Evolutionary conservation across 768 basidiomycete genomes (phyloP).

Genomic region (Termitomyces sp.): DNA sequence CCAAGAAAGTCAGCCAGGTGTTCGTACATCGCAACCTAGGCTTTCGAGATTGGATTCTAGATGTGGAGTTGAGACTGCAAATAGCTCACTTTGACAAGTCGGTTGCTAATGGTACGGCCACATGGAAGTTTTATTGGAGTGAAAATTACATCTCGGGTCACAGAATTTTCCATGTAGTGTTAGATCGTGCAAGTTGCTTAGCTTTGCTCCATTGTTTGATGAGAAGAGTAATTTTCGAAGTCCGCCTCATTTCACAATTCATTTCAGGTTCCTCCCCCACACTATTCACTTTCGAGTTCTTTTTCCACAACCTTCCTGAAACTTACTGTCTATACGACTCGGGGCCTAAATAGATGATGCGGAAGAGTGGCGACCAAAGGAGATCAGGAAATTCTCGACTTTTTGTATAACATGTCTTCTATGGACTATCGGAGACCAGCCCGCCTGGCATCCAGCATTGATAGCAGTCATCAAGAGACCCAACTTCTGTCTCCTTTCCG

Average conservation of each 20-base stretch:
- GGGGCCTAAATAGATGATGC: constrained; percentile 11
- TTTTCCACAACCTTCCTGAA: constrained; percentile 1
- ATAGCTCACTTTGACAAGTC: constrained; percentile 48
- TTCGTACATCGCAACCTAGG: constrained; percentile 90
- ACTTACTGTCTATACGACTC: constrained; percentile 8
- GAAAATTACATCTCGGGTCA: constrained; percentile 13
- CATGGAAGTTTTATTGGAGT: constrained; percentile 31
- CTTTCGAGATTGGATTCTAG: neutral
- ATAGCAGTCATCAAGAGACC: constrained; percentile 39
- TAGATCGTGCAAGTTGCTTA: neutral
- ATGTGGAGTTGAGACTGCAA: neutral
- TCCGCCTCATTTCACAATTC: constrained; percentile 7
- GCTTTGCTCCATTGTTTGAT: neutral
- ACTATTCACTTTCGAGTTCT: no score
- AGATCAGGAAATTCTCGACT: constrained; percentile 73
- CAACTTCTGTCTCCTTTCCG: constrained; percentile 14
- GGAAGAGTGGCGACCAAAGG: constrained; percentile 41
- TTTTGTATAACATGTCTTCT: constrained; percentile 86
- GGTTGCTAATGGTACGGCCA: constrained; percentile 38
- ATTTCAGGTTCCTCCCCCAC: neutral
- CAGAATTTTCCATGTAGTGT: neutral
- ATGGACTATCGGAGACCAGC: constrained; percentile 73
- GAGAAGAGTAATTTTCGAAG: constrained; percentile 5
- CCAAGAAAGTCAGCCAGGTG: constrained; percentile 62
- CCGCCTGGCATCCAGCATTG: constrained; percentile 91